These are phyloP conservation scores for Mycosphaerella sp. DNA, from an alignment of 2,329 filamentous ascomycete genomes.

Conservation along the genomic window DNA sequence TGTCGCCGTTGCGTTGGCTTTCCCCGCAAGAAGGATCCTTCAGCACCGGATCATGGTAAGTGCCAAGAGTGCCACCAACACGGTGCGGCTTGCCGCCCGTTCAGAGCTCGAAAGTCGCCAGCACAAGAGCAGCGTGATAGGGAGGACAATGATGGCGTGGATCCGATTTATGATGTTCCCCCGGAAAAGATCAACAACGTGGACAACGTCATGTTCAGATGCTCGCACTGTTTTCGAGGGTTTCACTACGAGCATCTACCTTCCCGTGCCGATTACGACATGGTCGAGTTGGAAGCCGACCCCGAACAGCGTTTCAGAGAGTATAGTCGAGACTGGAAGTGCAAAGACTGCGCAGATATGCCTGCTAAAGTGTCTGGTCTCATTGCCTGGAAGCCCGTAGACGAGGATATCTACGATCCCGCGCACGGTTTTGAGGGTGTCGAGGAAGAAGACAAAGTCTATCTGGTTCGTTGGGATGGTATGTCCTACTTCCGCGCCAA, in stretches of 20 bases:
- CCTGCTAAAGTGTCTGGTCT: constrained; percentile 66
- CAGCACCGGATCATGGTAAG: constrained; percentile 61
- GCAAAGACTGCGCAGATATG: constrained; percentile 64
- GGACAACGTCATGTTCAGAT: constrained; percentile 75
- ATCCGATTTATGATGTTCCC: constrained; percentile 64
- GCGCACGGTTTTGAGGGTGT: constrained; percentile 51
- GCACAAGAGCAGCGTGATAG: constrained; percentile 79
- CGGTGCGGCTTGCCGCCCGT: constrained; percentile 67
- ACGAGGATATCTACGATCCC: constrained; percentile 50
- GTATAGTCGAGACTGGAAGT: constrained; percentile 70
- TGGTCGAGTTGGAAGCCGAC: constrained; percentile 44
- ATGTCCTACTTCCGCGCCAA: constrained; percentile 73
- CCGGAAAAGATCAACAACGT: constrained; percentile 64
- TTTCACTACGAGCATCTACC: constrained; percentile 84
- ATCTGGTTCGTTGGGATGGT: constrained; percentile 80
- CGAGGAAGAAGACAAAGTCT: constrained; percentile 77
- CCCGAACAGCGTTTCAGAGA: constrained; percentile 61
- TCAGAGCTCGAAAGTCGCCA: constrained; percentile 64
- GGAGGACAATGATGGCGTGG: constrained; percentile 68
- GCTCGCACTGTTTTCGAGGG: constrained; percentile 64
- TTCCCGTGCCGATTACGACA: constrained; percentile 36
- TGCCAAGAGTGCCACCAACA: constrained; percentile 63
- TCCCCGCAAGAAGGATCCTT: constrained; percentile 60
- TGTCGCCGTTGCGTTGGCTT: constrained; percentile 76
- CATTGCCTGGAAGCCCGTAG: constrained; percentile 76